Percentiles rank a stretch among this genome's conserved stretches.
phyloP scores from a whole-genome alignment of 805 yeast genomes.

The Tanozyma kutaoensis region DNA sequence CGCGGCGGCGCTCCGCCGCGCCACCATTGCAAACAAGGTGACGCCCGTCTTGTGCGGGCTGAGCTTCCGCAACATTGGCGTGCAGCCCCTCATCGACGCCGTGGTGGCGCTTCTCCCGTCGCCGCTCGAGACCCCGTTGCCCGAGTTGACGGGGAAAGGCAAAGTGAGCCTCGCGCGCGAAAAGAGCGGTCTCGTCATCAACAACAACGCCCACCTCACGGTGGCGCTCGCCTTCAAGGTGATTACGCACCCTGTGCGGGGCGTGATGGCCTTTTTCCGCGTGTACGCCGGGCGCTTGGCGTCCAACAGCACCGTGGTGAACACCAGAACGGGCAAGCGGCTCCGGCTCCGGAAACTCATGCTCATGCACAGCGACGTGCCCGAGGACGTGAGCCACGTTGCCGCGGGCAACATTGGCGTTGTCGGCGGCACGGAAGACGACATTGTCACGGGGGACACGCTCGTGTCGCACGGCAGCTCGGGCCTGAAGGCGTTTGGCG shows the following conservation, averaged over 20 bases:
- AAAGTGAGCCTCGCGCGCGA: conserved; percentile 8
- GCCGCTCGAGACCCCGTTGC: conserved; percentile 43
- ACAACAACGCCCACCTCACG: conserved; percentile 45
- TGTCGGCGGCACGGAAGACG: conserved; percentile 53
- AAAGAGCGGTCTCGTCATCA: conserved; percentile 34
- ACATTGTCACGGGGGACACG: conserved; percentile 84
- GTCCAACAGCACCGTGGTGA: conserved; percentile 47
- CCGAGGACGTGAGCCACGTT: conserved; percentile 54
- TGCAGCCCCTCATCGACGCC: conserved; percentile 74
- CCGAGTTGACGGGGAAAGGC: not conserved
- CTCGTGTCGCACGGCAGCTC: conserved; percentile 49
- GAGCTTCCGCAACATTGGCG: conserved; percentile 85
- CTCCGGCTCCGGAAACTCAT: conserved; percentile 57
- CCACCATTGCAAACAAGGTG: conserved; percentile 44
- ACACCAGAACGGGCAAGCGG: conserved; percentile 57
- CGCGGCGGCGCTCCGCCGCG: conserved; percentile 45
- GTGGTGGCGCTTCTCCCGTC: conserved; percentile 68
- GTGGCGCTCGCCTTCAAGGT: conserved; percentile 89
- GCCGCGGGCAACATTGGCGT: conserved; percentile 86
- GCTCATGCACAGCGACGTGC: conserved; percentile 80
- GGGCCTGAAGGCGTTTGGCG: conserved; percentile 22
- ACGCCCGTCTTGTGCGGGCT: conserved; percentile 90
- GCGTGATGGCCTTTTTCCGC: conserved; percentile 73
- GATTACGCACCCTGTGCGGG: conserved; percentile 70
- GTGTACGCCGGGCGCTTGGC: conserved; percentile 74